Conservation (phyloP, 2,329 filamentous ascomycete species). For the Pseudogymnoascus sp. region DNA sequence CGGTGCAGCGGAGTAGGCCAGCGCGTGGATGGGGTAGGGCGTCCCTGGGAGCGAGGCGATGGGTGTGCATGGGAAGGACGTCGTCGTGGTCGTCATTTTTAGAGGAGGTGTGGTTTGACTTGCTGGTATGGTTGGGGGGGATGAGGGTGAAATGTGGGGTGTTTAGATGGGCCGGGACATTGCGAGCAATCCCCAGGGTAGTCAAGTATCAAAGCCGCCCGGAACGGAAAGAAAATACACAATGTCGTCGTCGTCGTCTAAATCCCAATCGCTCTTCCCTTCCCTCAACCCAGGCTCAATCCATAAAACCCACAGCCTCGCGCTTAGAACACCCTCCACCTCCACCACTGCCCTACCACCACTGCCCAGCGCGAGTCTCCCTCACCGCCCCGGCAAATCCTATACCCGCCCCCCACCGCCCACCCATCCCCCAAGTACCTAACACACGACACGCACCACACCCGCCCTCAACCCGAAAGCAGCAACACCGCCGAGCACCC, state of each 20-base stretch:
- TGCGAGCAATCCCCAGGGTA: too few relatives aligned
- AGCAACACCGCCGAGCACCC: not conserved
- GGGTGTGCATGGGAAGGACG: slow-evolving; percentile 37
- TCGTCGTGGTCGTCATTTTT: slow-evolving; percentile 20
- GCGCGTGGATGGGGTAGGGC: slow-evolving; percentile 60
- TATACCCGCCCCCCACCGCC: not conserved
- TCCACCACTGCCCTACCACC: not conserved
- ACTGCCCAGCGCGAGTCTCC: not conserved
- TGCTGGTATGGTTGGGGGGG: not conserved
- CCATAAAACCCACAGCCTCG: not conserved
- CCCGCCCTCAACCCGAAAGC: not conserved
- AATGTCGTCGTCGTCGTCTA: not conserved
- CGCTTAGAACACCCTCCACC: not conserved
- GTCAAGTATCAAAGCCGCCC: too few relatives aligned
- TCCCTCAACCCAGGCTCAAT: not conserved
- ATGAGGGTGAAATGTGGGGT: not conserved
- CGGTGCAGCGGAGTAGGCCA: slow-evolving; percentile 63
- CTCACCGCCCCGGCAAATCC: not conserved
- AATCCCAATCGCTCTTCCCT: not conserved
- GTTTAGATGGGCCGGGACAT: not conserved
- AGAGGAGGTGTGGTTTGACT: not conserved
- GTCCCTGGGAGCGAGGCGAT: slow-evolving; percentile 49
- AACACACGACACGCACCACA: too few relatives aligned
- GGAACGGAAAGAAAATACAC: not conserved
- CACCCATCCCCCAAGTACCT: too few relatives aligned